Evolutionary conservation across 1,139 yeast species (phyloP), one percentile per base, ranked within the genome.

Genomic region (Geotrichum siamense): DNA sequence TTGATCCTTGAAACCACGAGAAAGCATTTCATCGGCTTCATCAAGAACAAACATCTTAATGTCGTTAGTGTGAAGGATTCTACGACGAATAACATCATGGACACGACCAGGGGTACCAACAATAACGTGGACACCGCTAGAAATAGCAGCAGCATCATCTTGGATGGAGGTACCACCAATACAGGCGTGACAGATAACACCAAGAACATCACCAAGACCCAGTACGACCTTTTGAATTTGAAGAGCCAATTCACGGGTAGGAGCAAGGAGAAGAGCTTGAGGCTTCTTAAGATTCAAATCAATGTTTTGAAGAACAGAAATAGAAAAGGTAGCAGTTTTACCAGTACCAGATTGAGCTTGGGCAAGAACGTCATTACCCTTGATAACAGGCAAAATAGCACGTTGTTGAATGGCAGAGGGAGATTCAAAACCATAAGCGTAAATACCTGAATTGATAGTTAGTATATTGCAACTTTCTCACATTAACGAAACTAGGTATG

Each of bases 301-400:
- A 59, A 87, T 82, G 77, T 87, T 84, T 76, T 89, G 96, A 69
- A 91, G 78, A 61, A 94, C 91, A 61, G 96, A 83, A 62, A 91
- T 89, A 68, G 97, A 82, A 80, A 91, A 91, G 57, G 98, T 91
- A 64, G 97, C 98, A 53, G 98, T 91, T 76, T 91, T 91, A 81
- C 98, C 98, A 56, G 98, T 91, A 81, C 98, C 98, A 46, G 97
- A 89, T 77, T 91, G 98, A 58, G 97, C 96, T 73, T 91, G 98
- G 57, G 97, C 98, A 63, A 91, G 79, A 49, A 89, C 96, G 70
- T 91, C 98, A 71, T 91, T 80, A 57, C 95, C 96, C 69, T 85
- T 93, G 64, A 91, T 82, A 69, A 91, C 87, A 67, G 96, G 98
- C 65, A 84, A 75, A 61, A 91, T 91, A 55, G 98, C 98, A 72